These are phyloP conservation scores for Yamadazyma diospyri DNA, from an alignment of 1,139 yeast species.

Conservation along the genomic window DNA sequence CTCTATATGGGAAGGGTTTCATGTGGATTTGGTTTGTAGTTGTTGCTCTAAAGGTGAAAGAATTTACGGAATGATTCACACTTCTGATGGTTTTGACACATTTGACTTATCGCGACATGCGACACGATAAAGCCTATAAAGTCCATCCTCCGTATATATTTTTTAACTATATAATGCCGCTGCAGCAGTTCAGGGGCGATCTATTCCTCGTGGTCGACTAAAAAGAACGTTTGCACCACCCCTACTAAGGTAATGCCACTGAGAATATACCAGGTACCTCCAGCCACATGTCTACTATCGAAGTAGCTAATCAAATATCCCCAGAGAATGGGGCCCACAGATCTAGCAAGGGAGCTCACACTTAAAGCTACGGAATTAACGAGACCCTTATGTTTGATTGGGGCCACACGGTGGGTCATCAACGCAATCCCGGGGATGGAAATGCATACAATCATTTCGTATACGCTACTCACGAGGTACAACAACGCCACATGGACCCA, in stretches of 20 bases:
- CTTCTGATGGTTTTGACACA: not conserved
- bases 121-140: too few species aligned
- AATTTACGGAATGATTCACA: too few species aligned
- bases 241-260: not conserved
- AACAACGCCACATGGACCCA: conserved; percentile 21
- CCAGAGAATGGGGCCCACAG: conserved; percentile 56
- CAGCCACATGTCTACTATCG: conserved; percentile 3
- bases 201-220: conserved; percentile 7
- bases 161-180: too few species aligned
- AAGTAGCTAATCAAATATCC: conserved; percentile 49
- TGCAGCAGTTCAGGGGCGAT: not conserved
- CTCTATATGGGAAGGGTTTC: conserved; percentile 5
- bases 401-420: conserved; percentile 45
- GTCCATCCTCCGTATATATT: too few species aligned
- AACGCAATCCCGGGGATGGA: conserved; percentile 17
- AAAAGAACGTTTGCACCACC: conserved; percentile 4
- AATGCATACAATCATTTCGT: conserved; percentile 31
- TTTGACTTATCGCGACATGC: too few species aligned
- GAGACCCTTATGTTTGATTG: conserved; percentile 44
- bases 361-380: conserved; percentile 48
- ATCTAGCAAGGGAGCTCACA: conserved; percentile 51
- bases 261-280: conserved; percentile 7
- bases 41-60: not conserved
- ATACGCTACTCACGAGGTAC: conserved; percentile 21
- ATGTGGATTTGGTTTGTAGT: too few species aligned